Percentiles rank a stretch among this genome's conserved stretches.
These are phyloP conservation scores for Echinosophora koreensis DNA, from an alignment of 306 rosid genomes.

Conservation along the genomic window DNA sequence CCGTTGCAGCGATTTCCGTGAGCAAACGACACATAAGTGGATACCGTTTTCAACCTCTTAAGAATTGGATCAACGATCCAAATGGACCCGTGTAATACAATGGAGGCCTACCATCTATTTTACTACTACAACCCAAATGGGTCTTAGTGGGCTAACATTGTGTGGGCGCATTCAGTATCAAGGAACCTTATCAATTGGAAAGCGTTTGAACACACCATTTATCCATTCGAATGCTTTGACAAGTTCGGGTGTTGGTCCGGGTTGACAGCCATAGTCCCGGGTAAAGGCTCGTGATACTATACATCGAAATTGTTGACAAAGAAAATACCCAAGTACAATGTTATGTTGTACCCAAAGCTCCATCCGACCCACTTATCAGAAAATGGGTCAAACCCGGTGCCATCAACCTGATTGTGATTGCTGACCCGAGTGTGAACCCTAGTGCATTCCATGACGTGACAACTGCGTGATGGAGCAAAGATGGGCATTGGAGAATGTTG, in stretches of 20 bases:
- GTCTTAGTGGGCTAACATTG: slow-evolving; percentile 90
- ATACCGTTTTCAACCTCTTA: slow-evolving; percentile 83
- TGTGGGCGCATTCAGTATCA: slow-evolving; percentile 93
- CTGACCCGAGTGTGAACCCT: slow-evolving; percentile 42
- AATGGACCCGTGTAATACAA: slow-evolving; percentile 81
- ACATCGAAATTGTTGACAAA: slow-evolving; percentile 66
- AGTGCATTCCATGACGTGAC: slow-evolving; percentile 84
- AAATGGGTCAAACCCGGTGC: slow-evolving; percentile 77
- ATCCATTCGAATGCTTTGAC: slow-evolving; percentile 80
- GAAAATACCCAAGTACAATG: slow-evolving; percentile 67
- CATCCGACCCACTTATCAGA: slow-evolving; percentile 60
- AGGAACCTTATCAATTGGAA: slow-evolving; percentile 79
- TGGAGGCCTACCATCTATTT: slow-evolving; percentile 78
- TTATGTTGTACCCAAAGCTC: slow-evolving; percentile 62
- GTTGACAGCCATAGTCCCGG: slow-evolving; percentile 78
- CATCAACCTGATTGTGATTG: slow-evolving; percentile 61
- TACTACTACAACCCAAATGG: slow-evolving; percentile 93
- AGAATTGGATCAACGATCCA: slow-evolving; percentile 86
- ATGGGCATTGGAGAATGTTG: slow-evolving; percentile 68
- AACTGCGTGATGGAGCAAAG: slow-evolving; percentile 69
- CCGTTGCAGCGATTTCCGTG: slow-evolving; percentile 38
- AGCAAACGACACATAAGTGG: slow-evolving; percentile 60
- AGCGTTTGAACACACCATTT: slow-evolving; percentile 56
- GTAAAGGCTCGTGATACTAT: slow-evolving; percentile 73
- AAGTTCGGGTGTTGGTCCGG: slow-evolving; percentile 93